Conservation (phyloP, 306 rosid genomes). For the Ochetophila trinervis region DNA sequence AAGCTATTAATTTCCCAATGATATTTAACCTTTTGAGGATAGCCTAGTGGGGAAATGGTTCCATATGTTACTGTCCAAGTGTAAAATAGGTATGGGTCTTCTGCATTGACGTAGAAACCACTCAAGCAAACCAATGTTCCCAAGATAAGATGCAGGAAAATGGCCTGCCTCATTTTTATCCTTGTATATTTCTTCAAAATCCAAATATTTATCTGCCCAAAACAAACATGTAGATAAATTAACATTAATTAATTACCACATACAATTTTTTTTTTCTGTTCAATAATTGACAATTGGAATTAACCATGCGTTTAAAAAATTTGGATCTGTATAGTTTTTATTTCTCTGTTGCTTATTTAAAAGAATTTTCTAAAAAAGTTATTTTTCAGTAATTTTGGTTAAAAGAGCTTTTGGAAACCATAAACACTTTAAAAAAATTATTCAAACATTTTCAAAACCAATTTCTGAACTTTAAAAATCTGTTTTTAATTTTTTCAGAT, state of each 20-base stretch:
- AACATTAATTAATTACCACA: background rate
- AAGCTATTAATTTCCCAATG: background rate
- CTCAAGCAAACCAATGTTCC: constrained; percentile 46
- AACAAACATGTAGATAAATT: background rate
- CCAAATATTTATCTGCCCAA: background rate
- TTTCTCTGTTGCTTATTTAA: too few species aligned
- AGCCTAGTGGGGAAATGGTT: constrained; percentile 62
- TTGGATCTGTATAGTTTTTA: too few species aligned
- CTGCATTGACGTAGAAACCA: constrained; percentile 48
- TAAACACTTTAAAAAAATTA: too few species aligned
- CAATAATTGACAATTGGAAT: too few species aligned
- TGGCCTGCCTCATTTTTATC: constrained; percentile 41
- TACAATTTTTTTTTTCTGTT: background rate
- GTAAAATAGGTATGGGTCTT: constrained; percentile 56
- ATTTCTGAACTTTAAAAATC: too few species aligned
- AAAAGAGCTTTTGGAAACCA: too few species aligned
- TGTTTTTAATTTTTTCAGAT: too few species aligned
- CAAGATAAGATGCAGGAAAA: constrained; percentile 29
- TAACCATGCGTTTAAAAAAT: too few species aligned
- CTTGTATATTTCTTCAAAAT: background rate
- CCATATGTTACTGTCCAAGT: constrained; percentile 68
- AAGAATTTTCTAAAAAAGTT: too few species aligned
- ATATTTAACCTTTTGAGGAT: constrained; percentile 55
- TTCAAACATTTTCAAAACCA: too few species aligned
- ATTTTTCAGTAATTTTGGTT: too few species aligned